Evolutionary conservation across 2,329 filamentous ascomycete genomes (phyloP).

Genomic region (Bipolaris zeicola): DNA sequence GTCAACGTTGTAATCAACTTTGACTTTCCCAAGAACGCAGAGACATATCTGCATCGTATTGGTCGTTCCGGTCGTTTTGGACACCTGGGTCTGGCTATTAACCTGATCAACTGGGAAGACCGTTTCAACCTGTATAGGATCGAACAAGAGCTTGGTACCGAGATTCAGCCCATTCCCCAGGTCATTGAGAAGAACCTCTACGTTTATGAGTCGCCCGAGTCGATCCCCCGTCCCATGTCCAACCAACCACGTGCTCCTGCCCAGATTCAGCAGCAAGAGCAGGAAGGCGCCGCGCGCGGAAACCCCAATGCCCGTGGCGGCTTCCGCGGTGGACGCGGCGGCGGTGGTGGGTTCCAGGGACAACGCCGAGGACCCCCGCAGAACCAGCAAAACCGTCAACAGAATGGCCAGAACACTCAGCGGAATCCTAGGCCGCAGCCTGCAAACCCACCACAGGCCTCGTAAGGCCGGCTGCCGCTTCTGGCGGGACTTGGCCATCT

Average conservation of each 20-base stretch:
- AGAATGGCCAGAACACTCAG: conserved; percentile 45
- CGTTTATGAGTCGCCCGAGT: conserved; percentile 96
- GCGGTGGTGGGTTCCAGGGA: conserved; percentile 43
- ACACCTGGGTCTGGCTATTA: conserved; percentile 95
- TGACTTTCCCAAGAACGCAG: conserved; percentile 98
- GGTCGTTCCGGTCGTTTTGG: conserved; percentile 97
- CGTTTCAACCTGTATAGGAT: conserved; percentile 99
- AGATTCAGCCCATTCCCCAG: conserved; percentile 94
- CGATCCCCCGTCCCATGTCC: conserved; percentile 81
- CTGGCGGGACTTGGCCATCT: conserved; percentile 25
- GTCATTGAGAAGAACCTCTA: conserved; percentile 98
- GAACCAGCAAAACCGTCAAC: conserved; percentile 40
- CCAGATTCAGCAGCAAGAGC: conserved; percentile 37
- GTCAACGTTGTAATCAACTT: conserved; percentile 99
- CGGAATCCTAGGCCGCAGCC: conserved; percentile 43
- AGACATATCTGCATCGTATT: conserved; percentile 98
- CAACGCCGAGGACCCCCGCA: conserved; percentile 36
- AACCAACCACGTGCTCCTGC: conserved; percentile 51
- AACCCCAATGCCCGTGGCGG: conserved; percentile 34
- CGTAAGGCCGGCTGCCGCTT: conserved; percentile 10
- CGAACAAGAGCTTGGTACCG: conserved; percentile 93
- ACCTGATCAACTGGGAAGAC: conserved; percentile 99
- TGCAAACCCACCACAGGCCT: conserved; percentile 38
- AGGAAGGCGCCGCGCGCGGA: conserved; percentile 30
- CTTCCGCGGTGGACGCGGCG: conserved; percentile 44